Percentiles rank a stretch among this genome's conserved stretches.
These are phyloP conservation scores for Panicum miliaceum DNA, from an alignment of 176 grass and related monocot species.

Conservation along the genomic window DNA sequence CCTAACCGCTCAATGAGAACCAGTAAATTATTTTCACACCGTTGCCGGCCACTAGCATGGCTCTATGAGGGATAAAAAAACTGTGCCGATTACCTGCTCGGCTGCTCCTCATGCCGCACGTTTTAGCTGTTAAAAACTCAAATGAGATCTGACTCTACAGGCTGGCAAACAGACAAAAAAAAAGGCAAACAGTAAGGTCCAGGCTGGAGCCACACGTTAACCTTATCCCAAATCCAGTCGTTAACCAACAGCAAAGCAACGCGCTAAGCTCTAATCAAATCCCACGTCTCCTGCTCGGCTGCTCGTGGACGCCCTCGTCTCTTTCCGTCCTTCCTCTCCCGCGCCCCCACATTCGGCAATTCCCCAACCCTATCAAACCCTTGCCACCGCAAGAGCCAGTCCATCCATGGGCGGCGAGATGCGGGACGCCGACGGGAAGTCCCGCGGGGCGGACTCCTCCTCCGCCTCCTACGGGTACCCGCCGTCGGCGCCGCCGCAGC, in stretches of 20 bases:
- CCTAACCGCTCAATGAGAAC: neutral
- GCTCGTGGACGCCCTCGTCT: no score
- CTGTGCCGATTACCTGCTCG: neutral
- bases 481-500: slow-evolving; percentile 44
- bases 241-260: neutral
- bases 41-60: neutral
- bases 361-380: slow-evolving; percentile 17
- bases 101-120: slow-evolving; percentile 1
- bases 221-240: neutral
- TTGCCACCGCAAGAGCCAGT: neutral
- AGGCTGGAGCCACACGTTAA: slow-evolving; percentile 33
- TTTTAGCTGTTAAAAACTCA: neutral
- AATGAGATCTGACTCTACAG: neutral
- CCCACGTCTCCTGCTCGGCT: neutral
- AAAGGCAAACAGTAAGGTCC: neutral
- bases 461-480: slow-evolving; percentile 37
- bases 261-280: slow-evolving; percentile 2
- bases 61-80: neutral
- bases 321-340: neutral
- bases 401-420: slow-evolving; percentile 39
- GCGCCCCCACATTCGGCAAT: slow-evolving; percentile 9
- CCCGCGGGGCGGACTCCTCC: slow-evolving; percentile 21
- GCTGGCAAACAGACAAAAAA: neutral
- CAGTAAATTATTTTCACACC: no score
- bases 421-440: slow-evolving; percentile 45